These are phyloP conservation scores for Arthroderma uncinatum DNA, from an alignment of 2,329 filamentous ascomycete genomes.

Conservation along the genomic window DNA sequence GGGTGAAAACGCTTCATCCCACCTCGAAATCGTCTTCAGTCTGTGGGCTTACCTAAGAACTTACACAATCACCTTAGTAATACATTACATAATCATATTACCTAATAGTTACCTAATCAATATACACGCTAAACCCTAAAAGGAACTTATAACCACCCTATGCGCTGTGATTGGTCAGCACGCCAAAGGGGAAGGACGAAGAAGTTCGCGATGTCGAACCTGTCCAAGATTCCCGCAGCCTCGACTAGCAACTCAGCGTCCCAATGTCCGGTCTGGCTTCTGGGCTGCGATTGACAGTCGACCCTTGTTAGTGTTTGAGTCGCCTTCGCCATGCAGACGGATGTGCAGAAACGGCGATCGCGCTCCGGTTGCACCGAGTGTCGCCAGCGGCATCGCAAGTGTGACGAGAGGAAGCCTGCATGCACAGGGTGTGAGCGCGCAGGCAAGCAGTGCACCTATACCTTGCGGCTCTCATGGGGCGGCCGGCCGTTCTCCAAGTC, in stretches of 20 bases:
- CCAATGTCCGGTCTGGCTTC: background rate
- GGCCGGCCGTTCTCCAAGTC: constrained; percentile 15
- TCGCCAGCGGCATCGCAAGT: constrained; percentile 16
- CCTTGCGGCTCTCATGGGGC: constrained; percentile 15
- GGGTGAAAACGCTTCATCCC: too few species aligned
- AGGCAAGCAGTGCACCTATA: constrained; percentile 12
- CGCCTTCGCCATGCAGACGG: background rate
- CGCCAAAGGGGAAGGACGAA: background rate
- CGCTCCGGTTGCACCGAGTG: constrained; percentile 16
- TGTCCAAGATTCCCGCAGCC: too few species aligned
- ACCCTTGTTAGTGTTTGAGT: background rate
- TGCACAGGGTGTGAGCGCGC: constrained; percentile 13
- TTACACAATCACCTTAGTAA: background rate
- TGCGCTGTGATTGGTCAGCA: background rate
- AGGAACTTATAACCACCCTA: constrained; percentile 2
- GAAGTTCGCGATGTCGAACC: too few species aligned
- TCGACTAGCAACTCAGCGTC: background rate
- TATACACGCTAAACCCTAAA: background rate
- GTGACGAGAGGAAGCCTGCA: constrained; percentile 13
- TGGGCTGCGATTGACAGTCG: background rate
- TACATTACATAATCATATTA: background rate
- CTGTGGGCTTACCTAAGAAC: background rate
- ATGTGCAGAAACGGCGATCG: constrained; percentile 12
- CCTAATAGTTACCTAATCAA: background rate
- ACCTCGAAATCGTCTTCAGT: background rate